Evolutionary conservation across 164 flowering plant species (phyloP), one percentile per base, ranked within the genome.

Genomic region (Brasenia schreberi): DNA sequence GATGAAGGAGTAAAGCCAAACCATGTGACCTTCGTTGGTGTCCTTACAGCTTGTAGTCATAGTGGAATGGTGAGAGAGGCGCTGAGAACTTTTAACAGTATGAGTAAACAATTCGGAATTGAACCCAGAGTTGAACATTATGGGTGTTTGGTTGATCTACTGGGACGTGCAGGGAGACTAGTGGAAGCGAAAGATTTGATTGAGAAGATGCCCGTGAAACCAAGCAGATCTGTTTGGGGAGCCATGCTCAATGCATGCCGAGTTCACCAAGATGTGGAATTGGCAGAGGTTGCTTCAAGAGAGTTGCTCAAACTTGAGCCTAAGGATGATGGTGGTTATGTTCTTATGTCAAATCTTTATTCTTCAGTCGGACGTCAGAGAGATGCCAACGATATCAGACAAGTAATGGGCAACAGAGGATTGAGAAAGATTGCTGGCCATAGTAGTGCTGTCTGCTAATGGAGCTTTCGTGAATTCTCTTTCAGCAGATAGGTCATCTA

Each of bases 211-310:
- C 78, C 84, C 39, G 72, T 79, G 76, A 72, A 75, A 33, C 82
- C 87, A n/a, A 80, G 80, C 66, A 23, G 68, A 56, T 70, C 84
- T 23, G 70, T 79, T 59, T 84, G 87, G 87, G 87, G 87, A 19
- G 66, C 87, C 59, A 4, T 84, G 58, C 64, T 84, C 61, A 74
- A 72, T 70, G 78, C 81, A 65, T 76, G 83, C 63, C 77, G 67
- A 66, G 77, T 71, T 66, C 73, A 73, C 61, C 79, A 78, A 66
- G 65, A 77, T 18, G 52, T 76, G 58, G 78, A 73, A 65, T 59
- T 75, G 12, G 87, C 85, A 45, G 85, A 82, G 78, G 68, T 44
- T 33, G 81, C 87, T 59, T 64, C 64, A 52, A 72, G 18, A 39
- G 85, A 80, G 72, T 67, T 84, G 65, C 66, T 74, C 42, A 79